Conservation (phyloP, 768 basidiomycete genomes). For the Dacryopinax primogenitus region DNA sequence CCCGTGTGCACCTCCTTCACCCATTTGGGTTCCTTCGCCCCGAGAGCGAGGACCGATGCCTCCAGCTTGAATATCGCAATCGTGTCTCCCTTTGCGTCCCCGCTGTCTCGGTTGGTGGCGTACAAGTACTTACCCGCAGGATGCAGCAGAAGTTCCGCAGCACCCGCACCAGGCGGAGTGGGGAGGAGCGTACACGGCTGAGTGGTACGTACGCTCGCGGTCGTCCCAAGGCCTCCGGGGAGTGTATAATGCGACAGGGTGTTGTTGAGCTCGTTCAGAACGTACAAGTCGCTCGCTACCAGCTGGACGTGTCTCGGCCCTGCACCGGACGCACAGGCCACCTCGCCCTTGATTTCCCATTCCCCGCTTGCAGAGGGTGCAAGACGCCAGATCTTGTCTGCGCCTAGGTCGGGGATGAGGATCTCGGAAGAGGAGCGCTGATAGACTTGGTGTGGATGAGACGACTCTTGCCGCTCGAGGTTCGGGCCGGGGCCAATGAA, state of each 20-base stretch:
- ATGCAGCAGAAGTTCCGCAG: constrained; percentile 57
- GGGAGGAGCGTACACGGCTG: constrained; percentile 7
- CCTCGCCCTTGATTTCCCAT: constrained; percentile 40
- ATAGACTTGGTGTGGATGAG: constrained; percentile 68
- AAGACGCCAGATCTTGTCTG: constrained; percentile 52
- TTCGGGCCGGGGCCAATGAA: constrained; percentile 52
- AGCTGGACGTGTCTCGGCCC: constrained; percentile 57
- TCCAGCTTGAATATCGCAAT: constrained; percentile 52
- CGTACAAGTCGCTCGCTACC: constrained; percentile 50
- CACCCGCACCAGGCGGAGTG: constrained; percentile 27
- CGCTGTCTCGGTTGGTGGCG: constrained; percentile 63
- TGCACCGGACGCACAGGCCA: constrained; percentile 41
- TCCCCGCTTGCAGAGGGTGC: constrained; percentile 32
- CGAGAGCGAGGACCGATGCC: constrained; percentile 15
- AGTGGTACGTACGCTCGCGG: constrained; percentile 22
- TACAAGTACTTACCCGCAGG: constrained; percentile 47
- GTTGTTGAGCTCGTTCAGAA: constrained; percentile 53
- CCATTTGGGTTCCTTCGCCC: constrained; percentile 30
- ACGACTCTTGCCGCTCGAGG: constrained; percentile 47
- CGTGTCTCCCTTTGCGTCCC: constrained; percentile 53
- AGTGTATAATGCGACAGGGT: constrained; percentile 44
- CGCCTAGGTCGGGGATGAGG: constrained; percentile 63
- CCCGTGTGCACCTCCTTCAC: constrained; percentile 56
- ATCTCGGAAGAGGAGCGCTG: constrained; percentile 44
- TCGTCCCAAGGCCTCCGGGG: constrained; percentile 32